Conservation (phyloP, 2,329 filamentous ascomycete genomes). For the Purpureocillium takamizusanense region DNA sequence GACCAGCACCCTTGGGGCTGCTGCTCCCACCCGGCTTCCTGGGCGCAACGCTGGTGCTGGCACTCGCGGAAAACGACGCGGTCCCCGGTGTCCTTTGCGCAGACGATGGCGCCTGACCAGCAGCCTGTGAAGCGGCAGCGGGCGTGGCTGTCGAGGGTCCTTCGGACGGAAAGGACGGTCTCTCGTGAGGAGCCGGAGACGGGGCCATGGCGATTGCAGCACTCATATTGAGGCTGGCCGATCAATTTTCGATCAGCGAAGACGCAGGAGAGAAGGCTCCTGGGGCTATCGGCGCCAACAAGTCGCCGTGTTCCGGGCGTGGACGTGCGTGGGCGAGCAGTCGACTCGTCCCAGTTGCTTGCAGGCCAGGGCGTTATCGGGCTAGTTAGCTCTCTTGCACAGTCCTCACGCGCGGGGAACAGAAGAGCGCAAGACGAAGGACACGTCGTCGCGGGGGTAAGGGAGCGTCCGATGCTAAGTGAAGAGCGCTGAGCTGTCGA, state of each 20-base stretch:
- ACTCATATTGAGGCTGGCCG: conserved; percentile 46
- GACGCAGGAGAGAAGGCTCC: not conserved
- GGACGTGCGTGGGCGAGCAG: too few relatives aligned
- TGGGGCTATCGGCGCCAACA: not conserved
- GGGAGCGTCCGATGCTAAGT: too few relatives aligned
- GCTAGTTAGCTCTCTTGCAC: too few relatives aligned
- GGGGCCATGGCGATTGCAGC: conserved; percentile 60
- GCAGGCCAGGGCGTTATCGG: too few relatives aligned
- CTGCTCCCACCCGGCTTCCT: conserved; percentile 42
- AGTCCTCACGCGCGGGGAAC: too few relatives aligned
- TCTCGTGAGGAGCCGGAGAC: conserved; percentile 58
- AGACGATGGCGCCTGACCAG: conserved; percentile 26
- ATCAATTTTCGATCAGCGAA: not conserved
- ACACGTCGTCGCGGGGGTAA: too few relatives aligned
- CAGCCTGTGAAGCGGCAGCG: conserved; percentile 13
- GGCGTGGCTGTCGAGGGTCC: conserved; percentile 28
- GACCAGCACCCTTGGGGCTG: conserved; percentile 37
- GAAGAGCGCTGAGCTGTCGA: too few relatives aligned
- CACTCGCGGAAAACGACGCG: conserved; percentile 13
- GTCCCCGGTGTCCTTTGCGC: conserved; percentile 31
- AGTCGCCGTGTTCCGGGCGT: too few relatives aligned
- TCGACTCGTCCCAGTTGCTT: too few relatives aligned
- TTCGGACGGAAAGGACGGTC: conserved; percentile 47
- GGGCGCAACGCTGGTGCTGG: conserved; percentile 29
- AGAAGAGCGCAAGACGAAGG: too few relatives aligned